Percentiles rank a stretch among this genome's conserved stretches.
These are phyloP conservation scores for Udeniomyces megalosporus DNA, from an alignment of 768 basidiomycete genomes.

Conservation along the genomic window DNA sequence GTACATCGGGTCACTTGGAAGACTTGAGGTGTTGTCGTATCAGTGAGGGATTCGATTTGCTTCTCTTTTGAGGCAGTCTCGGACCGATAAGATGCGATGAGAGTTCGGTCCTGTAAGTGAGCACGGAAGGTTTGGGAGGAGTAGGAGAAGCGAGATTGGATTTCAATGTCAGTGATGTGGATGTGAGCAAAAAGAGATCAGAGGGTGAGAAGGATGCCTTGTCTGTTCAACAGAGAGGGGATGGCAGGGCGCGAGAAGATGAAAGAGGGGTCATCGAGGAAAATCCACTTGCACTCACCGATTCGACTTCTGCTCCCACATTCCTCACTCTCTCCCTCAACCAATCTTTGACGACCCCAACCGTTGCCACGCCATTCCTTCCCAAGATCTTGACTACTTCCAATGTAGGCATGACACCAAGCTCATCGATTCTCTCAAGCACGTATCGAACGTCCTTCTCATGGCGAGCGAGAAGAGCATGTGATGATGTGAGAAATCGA, in stretches of 20 bases:
- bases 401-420: conserved; percentile 73
- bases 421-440: conserved; percentile 60
- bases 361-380: conserved; percentile 73
- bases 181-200: background rate
- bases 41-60: conserved; percentile 64
- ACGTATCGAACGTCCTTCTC: conserved; percentile 52
- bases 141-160: background rate
- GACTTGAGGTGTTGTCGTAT: conserved; percentile 61
- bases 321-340: conserved; percentile 59
- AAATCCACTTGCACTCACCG: conserved; percentile 40
- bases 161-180: background rate
- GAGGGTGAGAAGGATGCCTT: background rate
- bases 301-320: conserved; percentile 58
- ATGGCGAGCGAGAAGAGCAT: conserved; percentile 55
- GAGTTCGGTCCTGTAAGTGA: conserved; percentile 52
- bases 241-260: background rate
- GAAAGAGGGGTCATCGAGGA: background rate
- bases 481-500: conserved; percentile 70
- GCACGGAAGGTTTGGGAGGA: background rate
- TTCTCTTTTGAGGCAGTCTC: conserved; percentile 68
- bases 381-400: conserved; percentile 76
- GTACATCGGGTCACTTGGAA: conserved; percentile 93
- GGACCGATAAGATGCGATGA: conserved; percentile 71
- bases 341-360: conserved; percentile 86
- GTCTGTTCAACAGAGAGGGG: background rate